Evolutionary conservation across 257 asterid genomes (phyloP).

Genomic region (Ballota nigra): DNA sequence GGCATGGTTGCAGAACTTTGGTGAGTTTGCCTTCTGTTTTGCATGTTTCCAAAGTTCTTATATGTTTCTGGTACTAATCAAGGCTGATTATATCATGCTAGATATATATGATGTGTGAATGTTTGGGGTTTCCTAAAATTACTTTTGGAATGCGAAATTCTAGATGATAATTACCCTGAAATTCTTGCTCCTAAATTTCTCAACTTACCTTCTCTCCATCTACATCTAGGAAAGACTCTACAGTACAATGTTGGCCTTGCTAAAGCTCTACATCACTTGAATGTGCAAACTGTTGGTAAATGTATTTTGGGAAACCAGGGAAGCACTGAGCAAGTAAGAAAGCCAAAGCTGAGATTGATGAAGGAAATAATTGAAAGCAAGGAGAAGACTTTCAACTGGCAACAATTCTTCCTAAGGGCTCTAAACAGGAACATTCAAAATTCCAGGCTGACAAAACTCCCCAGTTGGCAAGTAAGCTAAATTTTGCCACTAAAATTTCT

Average conservation of each 20-base stretch:
- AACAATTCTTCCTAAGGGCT: no score
- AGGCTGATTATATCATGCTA: no score
- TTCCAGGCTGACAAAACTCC: no score
- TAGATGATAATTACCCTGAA: slow-evolving; percentile 15
- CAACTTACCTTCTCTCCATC: slow-evolving; percentile 12
- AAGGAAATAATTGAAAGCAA: no score
- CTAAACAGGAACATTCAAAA: no score
- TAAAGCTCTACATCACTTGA: slow-evolving; percentile 82
- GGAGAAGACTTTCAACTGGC: no score
- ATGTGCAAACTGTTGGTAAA: no score
- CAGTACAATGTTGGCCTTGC: slow-evolving; percentile 59
- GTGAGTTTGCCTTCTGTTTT: slow-evolving; percentile 48
- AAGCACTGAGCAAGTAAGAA: no score
- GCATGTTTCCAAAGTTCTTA: slow-evolving; percentile 10
- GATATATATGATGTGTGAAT: slow-evolving; percentile 4
- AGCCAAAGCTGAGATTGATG: no score
- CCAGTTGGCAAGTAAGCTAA: no score
- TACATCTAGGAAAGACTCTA: slow-evolving; percentile 74
- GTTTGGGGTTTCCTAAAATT: slow-evolving; percentile 14
- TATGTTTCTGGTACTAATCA: slow-evolving; percentile 13
- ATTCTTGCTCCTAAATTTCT: slow-evolving; percentile 19
- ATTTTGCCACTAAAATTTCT: no score
- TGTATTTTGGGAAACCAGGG: no score
- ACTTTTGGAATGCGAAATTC: slow-evolving; percentile 2
- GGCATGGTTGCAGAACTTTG: slow-evolving; percentile 92